These are phyloP conservation scores for Beauveria caledonica DNA, from an alignment of 2,329 filamentous ascomycete genomes.

Conservation along the genomic window DNA sequence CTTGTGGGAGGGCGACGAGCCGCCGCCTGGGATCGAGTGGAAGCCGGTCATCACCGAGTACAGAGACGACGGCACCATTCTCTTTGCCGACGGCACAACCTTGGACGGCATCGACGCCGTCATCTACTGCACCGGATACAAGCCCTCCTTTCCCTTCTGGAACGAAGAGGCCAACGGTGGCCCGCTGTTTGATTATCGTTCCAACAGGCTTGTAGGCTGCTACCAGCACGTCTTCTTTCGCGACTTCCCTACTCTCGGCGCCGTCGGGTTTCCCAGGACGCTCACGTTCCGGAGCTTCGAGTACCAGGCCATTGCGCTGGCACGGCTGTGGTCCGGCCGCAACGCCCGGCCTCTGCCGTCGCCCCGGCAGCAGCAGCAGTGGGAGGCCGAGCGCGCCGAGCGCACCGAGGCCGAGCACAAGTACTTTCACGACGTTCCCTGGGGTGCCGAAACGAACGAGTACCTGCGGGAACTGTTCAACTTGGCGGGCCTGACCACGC, in stretches of 20 bases:
- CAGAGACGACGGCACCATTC: constrained; percentile 31
- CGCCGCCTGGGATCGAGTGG: constrained; percentile 42
- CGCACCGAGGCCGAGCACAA: constrained; percentile 21
- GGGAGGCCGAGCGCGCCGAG: constrained; percentile 35
- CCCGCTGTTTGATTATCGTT: constrained; percentile 40
- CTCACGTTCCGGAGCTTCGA: constrained; percentile 42
- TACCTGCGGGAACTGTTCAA: constrained; percentile 39
- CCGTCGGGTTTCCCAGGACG: constrained; percentile 5
- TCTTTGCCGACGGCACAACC: constrained; percentile 26
- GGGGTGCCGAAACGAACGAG: constrained; percentile 43
- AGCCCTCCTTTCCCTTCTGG: constrained; percentile 40
- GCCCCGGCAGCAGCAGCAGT: constrained; percentile 30
- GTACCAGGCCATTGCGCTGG: constrained; percentile 46
- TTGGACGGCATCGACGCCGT: constrained; percentile 21
- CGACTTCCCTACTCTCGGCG: constrained; percentile 36
- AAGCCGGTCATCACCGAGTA: constrained; percentile 43
- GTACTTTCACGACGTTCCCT: constrained; percentile 45
- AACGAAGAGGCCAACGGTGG: constrained; percentile 36
- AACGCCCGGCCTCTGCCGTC: constrained; percentile 31
- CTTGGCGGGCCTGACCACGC: constrained; percentile 39
- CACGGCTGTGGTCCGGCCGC: constrained; percentile 37
- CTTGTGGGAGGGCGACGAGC: constrained; percentile 41
- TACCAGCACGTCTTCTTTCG: constrained; percentile 48
- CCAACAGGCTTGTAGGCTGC: constrained; percentile 32
- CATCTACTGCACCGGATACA: constrained; percentile 27